Conservation (phyloP, 805 yeast species). For the Metschnikowia corniflorae region DNA sequence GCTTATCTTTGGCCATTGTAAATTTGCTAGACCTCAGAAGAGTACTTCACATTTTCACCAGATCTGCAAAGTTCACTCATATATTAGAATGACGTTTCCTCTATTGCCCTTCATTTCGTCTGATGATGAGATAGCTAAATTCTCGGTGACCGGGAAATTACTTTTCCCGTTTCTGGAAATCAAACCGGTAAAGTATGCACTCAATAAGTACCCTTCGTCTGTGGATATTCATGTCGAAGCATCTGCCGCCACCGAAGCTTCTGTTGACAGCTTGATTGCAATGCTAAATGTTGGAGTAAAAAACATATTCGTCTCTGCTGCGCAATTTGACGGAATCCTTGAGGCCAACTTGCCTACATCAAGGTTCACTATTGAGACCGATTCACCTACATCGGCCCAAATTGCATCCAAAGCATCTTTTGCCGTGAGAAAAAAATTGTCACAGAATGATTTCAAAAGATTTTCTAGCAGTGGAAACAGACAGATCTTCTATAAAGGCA, state of each 20-base stretch:
- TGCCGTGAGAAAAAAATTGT: conserved; percentile 19
- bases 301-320: conserved; percentile 38
- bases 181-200: conserved; percentile 30
- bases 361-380: conserved; percentile 15
- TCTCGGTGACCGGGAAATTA: conserved; percentile 34
- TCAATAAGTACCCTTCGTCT: conserved; percentile 28
- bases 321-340: conserved; percentile 11
- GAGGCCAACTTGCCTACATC: conserved; percentile 16
- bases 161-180: conserved; percentile 28
- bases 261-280: conserved; percentile 38
- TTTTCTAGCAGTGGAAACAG: conserved; percentile 28
- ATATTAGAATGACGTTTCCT: conserved; percentile 34
- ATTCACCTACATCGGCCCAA: conserved; percentile 8
- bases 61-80: no score
- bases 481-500: conserved; percentile 22
- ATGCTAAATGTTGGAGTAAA: conserved; percentile 61
- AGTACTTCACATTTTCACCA: no score
- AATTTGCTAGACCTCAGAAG: no score
- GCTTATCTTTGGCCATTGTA: no score
- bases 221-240: conserved; percentile 33
- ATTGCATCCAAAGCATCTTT: conserved; percentile 20
- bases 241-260: conserved; percentile 19
- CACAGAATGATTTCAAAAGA: conserved; percentile 17
- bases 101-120: conserved; percentile 34
- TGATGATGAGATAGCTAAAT: conserved; percentile 18